These are phyloP conservation scores for Sclerotinia spermophila DNA, from an alignment of 2,329 filamentous ascomycete genomes.

Conservation along the genomic window DNA sequence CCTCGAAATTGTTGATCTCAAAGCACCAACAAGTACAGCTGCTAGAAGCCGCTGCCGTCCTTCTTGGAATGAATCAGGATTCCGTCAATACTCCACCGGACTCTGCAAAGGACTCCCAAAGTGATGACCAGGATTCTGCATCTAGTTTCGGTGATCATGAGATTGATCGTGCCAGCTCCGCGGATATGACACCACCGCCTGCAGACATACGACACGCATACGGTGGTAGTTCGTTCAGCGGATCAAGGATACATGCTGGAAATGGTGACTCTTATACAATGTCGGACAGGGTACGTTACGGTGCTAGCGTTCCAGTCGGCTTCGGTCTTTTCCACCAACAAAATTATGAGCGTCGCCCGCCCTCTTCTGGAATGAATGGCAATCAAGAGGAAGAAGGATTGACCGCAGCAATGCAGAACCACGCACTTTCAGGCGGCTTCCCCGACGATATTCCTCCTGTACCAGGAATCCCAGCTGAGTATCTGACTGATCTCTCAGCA, in stretches of 20 bases:
- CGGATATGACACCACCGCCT: constrained; percentile 89
- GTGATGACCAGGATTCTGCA: constrained; percentile 71
- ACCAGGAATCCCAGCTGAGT: constrained; percentile 78
- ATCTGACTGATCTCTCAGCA: constrained; percentile 58
- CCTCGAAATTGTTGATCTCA: constrained; percentile 95
- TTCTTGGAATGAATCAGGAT: constrained; percentile 80
- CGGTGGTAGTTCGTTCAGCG: constrained; percentile 37
- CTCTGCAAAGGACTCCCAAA: constrained; percentile 64
- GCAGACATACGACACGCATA: constrained; percentile 52
- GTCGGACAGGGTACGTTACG: constrained; percentile 36
- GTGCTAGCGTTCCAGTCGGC: constrained; percentile 50
- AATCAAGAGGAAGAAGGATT: constrained; percentile 82
- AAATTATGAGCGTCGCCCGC: constrained; percentile 72
- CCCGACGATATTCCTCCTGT: constrained; percentile 78
- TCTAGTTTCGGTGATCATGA: constrained; percentile 77
- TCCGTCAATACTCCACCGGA: constrained; percentile 57
- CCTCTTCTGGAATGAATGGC: constrained; percentile 71
- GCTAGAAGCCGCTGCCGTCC: constrained; percentile 91
- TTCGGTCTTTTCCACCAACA: constrained; percentile 57
- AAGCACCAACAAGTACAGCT: constrained; percentile 99
- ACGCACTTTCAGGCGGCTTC: constrained; percentile 87
- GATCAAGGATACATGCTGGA: constrained; percentile 55
- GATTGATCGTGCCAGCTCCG: constrained; percentile 70
- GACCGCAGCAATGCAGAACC: constrained; percentile 70
- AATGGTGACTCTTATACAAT: constrained; percentile 83